phyloP scores from a whole-genome alignment of 2,329 filamentous ascomycete species.

The Emericellopsis cladophorae region DNA sequence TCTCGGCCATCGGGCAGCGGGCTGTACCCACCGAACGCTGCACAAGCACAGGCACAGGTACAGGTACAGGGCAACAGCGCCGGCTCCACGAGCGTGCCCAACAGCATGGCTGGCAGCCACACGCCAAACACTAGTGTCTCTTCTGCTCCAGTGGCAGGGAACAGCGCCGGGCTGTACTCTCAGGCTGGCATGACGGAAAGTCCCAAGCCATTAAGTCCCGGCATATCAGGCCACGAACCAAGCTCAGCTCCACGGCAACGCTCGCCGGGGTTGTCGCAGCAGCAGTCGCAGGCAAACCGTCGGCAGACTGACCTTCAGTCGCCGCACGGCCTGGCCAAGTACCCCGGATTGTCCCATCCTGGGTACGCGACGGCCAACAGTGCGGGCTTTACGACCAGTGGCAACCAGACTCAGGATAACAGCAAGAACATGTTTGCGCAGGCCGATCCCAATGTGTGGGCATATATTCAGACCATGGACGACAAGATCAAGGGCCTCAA shows the following conservation, averaged over 20 bases:
- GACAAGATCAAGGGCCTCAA: slow-evolving; percentile 27
- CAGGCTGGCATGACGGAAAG: slow-evolving; percentile 72
- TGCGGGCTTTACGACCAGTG: slow-evolving; percentile 28
- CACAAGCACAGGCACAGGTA: slow-evolving; percentile 30
- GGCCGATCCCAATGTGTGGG: slow-evolving; percentile 52
- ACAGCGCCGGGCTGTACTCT: slow-evolving; percentile 50
- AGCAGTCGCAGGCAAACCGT: slow-evolving; percentile 51
- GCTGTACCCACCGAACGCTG: slow-evolving; percentile 49
- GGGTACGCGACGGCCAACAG: slow-evolving; percentile 13
- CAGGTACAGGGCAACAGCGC: slow-evolving; percentile 36
- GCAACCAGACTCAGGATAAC: slow-evolving; percentile 40
- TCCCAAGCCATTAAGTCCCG: slow-evolving; percentile 71
- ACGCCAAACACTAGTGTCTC: slow-evolving; percentile 36
- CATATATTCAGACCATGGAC: slow-evolving; percentile 60
- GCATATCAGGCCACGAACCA: slow-evolving; percentile 35
- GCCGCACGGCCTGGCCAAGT: slow-evolving; percentile 31
- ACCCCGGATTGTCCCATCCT: slow-evolving; percentile 22
- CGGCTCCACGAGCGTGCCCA: slow-evolving; percentile 36
- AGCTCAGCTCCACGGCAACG: slow-evolving; percentile 39
- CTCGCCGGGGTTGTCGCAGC: slow-evolving; percentile 53
- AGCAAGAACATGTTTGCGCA: slow-evolving; percentile 56
- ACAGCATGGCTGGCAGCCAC: slow-evolving; percentile 26
- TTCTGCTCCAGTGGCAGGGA: slow-evolving; percentile 30
- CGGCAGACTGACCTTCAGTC: slow-evolving; percentile 42
- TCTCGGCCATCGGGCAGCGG: slow-evolving; percentile 35